Conservation (phyloP, 1,139 yeast genomes). For the Meyerozyma elateridarum region DNA sequence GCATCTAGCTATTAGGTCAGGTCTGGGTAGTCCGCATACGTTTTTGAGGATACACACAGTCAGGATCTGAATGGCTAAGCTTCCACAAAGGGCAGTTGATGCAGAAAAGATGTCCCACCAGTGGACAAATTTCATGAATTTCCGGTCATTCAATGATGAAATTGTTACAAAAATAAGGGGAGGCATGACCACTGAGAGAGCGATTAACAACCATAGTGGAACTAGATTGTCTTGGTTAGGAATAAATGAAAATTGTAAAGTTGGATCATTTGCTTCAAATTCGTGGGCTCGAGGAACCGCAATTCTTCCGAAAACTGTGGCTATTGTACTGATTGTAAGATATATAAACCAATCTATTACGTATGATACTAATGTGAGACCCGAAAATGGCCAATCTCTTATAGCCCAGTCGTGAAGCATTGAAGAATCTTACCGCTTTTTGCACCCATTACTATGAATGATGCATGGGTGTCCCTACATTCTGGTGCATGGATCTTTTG, state of each 20-base stretch:
- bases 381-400: background rate
- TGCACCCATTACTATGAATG: no score
- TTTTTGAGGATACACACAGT: slow-evolving; percentile 42
- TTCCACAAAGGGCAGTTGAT: slow-evolving; percentile 33
- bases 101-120: slow-evolving; percentile 42
- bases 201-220: slow-evolving; percentile 26
- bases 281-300: slow-evolving; percentile 38
- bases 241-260: slow-evolving; percentile 28
- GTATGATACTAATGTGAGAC: background rate
- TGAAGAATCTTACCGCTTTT: no score
- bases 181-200: slow-evolving; percentile 30
- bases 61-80: slow-evolving; percentile 35
- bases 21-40: slow-evolving; percentile 42
- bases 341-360: background rate
- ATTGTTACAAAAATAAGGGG: slow-evolving; percentile 22
- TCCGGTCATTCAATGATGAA: slow-evolving; percentile 16
- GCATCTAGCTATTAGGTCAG: slow-evolving; percentile 44
- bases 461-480: background rate
- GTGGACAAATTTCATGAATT: slow-evolving; percentile 20
- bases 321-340: slow-evolving; percentile 8
- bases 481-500: slow-evolving; percentile 1
- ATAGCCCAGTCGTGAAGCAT: background rate
- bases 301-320: slow-evolving; percentile 28
- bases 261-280: slow-evolving; percentile 31
- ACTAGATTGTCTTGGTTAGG: slow-evolving; percentile 29